These are phyloP conservation scores for Garcileccinum viscosum DNA, from an alignment of 1,284 basidiomycete species.

Conservation along the genomic window DNA sequence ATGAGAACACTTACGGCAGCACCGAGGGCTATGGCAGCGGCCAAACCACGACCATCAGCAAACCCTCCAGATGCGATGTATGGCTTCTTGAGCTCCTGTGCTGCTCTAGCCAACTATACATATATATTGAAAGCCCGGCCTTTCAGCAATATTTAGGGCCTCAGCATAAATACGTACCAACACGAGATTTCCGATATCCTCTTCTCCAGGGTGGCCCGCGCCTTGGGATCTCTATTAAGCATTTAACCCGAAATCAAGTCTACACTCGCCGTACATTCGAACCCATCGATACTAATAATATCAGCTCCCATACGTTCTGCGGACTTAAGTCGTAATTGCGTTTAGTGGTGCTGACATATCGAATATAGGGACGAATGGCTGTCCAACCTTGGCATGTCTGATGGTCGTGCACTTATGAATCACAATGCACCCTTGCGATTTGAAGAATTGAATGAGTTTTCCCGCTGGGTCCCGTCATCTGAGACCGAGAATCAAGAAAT, in stretches of 20 bases:
- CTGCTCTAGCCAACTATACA: constrained; percentile 81
- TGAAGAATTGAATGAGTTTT: constrained; percentile 82
- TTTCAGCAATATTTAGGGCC: not conserved
- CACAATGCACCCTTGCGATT: constrained; percentile 77
- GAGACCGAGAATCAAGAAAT: not conserved
- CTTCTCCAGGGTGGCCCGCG: constrained; percentile 94
- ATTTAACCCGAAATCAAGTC: constrained; percentile 2
- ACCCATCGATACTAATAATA: constrained; percentile 86
- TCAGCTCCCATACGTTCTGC: constrained; percentile 84
- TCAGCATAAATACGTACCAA: constrained; percentile 58
- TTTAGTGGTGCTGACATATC: constrained; percentile 1
- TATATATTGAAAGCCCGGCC: not conserved
- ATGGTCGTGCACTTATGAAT: constrained; percentile 93
- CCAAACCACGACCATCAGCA: constrained; percentile 84
- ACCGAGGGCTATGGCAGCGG: constrained; percentile 82
- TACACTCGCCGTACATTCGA: constrained; percentile 68
- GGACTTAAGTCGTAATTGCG: constrained; percentile 49
- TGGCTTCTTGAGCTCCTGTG: constrained; percentile 83
- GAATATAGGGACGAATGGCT: not conserved
- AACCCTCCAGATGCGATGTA: constrained; percentile 91
- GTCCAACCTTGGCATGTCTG: constrained; percentile 77
- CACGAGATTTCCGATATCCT: constrained; percentile 92
- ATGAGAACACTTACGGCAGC: constrained; percentile 63
- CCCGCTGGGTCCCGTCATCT: constrained; percentile 55
- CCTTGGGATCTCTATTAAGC: constrained; percentile 47